Conservation (phyloP, 2,329 filamentous ascomycete genomes). For the Cordyceps tenuipes region DNA sequence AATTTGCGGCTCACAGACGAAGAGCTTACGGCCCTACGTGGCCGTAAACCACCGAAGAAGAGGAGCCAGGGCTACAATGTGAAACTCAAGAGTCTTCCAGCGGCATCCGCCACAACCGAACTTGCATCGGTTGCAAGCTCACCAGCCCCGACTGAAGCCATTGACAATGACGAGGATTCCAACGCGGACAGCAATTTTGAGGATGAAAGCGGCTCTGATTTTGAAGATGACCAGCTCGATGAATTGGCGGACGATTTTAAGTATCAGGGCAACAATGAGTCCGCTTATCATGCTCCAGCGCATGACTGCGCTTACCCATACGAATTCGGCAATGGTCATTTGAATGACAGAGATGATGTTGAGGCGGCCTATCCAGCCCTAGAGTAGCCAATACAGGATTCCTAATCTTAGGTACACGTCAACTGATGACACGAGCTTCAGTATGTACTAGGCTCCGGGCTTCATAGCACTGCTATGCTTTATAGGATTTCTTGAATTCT, state of each 20-base stretch:
- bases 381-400: not conserved
- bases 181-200: constrained; percentile 10
- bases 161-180: constrained; percentile 6
- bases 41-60: constrained; percentile 27
- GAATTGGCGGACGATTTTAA: not conserved
- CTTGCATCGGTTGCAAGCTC: constrained; percentile 3
- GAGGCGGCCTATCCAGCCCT: constrained; percentile 3
- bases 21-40: constrained; percentile 27
- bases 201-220: constrained; percentile 6
- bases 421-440: too few species aligned
- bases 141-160: not conserved
- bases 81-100: constrained; percentile 18
- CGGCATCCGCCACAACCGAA: constrained; percentile 13
- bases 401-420: too few species aligned
- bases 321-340: not conserved
- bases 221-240: constrained; percentile 4
- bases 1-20: constrained; percentile 28
- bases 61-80: constrained; percentile 29
- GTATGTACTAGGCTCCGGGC: too few species aligned
- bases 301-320: not conserved
- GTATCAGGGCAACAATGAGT: not conserved
- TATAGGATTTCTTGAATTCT: too few species aligned
- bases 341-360: not conserved
- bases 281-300: not conserved
- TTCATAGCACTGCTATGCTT: too few species aligned